phyloP scores from a whole-genome alignment of 768 basidiomycete genomes.

The Ramaria rubella region DNA sequence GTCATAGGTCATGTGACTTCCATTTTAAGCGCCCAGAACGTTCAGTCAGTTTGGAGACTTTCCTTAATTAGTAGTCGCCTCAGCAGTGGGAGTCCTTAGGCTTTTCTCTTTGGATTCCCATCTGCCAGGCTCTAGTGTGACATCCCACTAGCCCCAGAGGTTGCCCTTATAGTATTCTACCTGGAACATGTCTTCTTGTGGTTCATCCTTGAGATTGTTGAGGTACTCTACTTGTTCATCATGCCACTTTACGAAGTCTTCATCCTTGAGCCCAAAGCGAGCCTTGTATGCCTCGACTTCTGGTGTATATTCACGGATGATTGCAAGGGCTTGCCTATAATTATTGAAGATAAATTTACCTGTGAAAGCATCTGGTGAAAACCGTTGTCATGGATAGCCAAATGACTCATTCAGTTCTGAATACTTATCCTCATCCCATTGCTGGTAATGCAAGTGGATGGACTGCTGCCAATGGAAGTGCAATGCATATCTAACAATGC shows the following conservation, averaged over 20 bases:
- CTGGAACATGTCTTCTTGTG: neutral
- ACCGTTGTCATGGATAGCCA: neutral
- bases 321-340: neutral
- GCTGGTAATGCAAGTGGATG: constrained; percentile 14
- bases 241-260: neutral
- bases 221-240: neutral
- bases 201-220: neutral
- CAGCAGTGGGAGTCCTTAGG: too few species aligned
- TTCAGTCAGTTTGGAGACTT: too few species aligned
- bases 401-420: constrained; percentile 11
- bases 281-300: neutral
- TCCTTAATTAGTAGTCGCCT: too few species aligned
- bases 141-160: too few species aligned
- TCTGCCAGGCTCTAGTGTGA: too few species aligned
- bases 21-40: too few species aligned
- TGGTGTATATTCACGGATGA: neutral
- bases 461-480: constrained; percentile 12
- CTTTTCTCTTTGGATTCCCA: too few species aligned
- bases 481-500: constrained; percentile 13
- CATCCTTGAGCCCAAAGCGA: neutral
- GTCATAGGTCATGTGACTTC: too few species aligned
- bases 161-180: too few species aligned
- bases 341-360: constrained; percentile 2
- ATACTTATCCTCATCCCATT: constrained; percentile 21
- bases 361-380: neutral